A percentile compares a stretch with the other conserved stretches of the same genome.
Evolutionary conservation across 148 eudicot species (phyloP).

Genomic region (Selenicereus undatus): DNA sequence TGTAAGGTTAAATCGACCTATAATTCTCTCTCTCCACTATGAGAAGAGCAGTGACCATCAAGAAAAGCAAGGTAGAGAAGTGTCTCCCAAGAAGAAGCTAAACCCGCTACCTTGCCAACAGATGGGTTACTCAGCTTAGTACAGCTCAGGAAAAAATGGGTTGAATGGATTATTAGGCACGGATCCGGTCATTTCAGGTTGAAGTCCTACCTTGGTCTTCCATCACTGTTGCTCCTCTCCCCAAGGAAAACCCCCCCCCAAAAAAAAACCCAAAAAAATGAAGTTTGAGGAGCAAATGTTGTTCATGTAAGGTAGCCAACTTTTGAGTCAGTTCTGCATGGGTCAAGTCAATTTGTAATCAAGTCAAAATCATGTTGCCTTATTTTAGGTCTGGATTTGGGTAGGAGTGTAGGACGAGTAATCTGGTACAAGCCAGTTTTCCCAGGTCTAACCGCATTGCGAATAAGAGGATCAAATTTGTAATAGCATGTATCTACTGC

Average conservation of each 20-base stretch:
- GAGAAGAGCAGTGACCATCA: neutral
- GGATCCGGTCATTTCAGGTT: too few relatives aligned
- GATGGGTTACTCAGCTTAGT: too few relatives aligned
- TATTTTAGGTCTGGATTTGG: neutral
- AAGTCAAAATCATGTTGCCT: neutral
- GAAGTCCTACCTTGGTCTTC: too few relatives aligned
- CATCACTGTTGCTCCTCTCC: too few relatives aligned
- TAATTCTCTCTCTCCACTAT: neutral
- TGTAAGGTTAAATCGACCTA: neutral
- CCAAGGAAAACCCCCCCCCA: too few relatives aligned
- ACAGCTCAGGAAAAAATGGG: too few relatives aligned
- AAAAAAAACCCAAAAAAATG: too few relatives aligned
- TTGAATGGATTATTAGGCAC: too few relatives aligned
- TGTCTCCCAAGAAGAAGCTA: conserved; percentile 2
- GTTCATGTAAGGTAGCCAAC: too few relatives aligned
- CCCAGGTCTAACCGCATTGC: neutral
- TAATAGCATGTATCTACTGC: neutral
- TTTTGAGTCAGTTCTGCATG: too few relatives aligned
- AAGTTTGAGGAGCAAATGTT: too few relatives aligned
- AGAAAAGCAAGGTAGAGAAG: neutral
- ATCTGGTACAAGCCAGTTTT: neutral
- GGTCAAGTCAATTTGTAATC: neutral
- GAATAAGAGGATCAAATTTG: neutral
- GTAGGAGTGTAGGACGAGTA: neutral
- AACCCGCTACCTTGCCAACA: neutral